Evolutionary conservation across 768 basidiomycete species (phyloP), one percentile per base, ranked within the genome.

Genomic region (Gloeopeniophorella convolvens): DNA sequence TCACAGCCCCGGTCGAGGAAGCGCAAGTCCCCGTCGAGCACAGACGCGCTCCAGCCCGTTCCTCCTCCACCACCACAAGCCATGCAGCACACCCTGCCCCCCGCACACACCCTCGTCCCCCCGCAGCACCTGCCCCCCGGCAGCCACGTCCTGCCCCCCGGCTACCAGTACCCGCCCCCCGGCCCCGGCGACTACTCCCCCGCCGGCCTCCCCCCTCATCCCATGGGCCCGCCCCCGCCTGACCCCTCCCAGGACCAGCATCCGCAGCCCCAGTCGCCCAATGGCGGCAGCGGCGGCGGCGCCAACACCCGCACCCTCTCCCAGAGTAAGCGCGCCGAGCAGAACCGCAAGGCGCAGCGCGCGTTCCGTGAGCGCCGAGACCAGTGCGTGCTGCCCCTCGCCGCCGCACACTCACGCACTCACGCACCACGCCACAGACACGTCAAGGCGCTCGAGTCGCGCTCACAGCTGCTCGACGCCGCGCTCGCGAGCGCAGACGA

Each of bases 301-400:
- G 54, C 51, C 45, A 65, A 68, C 16, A 75, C 75, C 21, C 73
- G 89, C 40, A 68, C 79, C 10, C 72, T 92, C 42, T 88, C 84
- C 66, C 80, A 76, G 62, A 86, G 82, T 63, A 93, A 92, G 63
- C 79, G 92, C 9, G 92, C 92, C 35, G 92, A 94, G 61, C 92
- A 96, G 71, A 96, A 96, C 66, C 77, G 92, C 59, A 93, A 92
- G 66, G 92, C 92, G 0, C 92, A 96, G 68, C 77, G 91, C 34
- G 91, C 90, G 1, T 96, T 94, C 66, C 72, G 92, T 53, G 88
- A 93, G 64, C 80, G 92, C 26, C 73, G 92, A 60, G 92, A 96
- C 69, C 83, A 87, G 89, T 91, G 42, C 67, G 85, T 77, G 13
- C 27, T 28, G 45, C 54, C 10, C 45, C 53, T 41, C 33, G 9